These are phyloP conservation scores for Wallacemonas collosoma DNA, from an alignment of 208 protist genomes.

Conservation along the genomic window DNA sequence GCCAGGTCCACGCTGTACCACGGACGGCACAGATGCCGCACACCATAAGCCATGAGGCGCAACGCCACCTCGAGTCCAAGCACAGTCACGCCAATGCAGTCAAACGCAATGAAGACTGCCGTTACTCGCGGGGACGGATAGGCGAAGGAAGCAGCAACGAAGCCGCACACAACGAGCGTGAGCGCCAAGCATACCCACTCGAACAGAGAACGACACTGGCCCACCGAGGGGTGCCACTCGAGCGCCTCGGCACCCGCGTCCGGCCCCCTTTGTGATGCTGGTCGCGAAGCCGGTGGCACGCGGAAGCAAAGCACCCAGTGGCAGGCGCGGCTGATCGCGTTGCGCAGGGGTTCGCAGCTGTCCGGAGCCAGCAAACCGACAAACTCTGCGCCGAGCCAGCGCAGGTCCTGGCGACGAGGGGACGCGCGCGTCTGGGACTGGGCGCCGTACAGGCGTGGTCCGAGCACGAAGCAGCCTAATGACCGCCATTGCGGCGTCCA, in stretches of 20 bases:
- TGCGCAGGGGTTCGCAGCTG: conserved; percentile 4
- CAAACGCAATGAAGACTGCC: conserved; percentile 30
- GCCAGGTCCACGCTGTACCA: conserved; percentile 41
- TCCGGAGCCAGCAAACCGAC: conserved; percentile 1
- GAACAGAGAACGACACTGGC: not conserved
- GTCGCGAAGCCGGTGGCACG: not conserved
- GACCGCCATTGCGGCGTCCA: no score
- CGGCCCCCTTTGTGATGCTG: no score
- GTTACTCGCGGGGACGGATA: conserved; percentile 22
- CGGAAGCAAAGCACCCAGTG: conserved; percentile 28
- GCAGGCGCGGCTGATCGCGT: conserved; percentile 14
- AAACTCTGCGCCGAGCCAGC: conserved; percentile 5
- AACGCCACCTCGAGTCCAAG: conserved; percentile 39
- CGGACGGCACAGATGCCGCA: conserved; percentile 10
- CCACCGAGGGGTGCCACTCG: not conserved
- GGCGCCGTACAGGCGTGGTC: no score
- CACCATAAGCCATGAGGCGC: conserved; percentile 42
- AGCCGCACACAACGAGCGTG: conserved; percentile 32
- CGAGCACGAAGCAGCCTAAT: no score
- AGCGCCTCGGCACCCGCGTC: not conserved
- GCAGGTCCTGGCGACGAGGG: not conserved
- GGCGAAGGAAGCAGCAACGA: conserved; percentile 31
- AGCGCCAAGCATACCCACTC: not conserved
- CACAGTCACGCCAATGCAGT: conserved; percentile 34
- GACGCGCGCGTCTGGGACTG: no score